Evolutionary conservation across 345 rosid genomes (phyloP).

Genomic region (Hibiscus tridactylites): DNA sequence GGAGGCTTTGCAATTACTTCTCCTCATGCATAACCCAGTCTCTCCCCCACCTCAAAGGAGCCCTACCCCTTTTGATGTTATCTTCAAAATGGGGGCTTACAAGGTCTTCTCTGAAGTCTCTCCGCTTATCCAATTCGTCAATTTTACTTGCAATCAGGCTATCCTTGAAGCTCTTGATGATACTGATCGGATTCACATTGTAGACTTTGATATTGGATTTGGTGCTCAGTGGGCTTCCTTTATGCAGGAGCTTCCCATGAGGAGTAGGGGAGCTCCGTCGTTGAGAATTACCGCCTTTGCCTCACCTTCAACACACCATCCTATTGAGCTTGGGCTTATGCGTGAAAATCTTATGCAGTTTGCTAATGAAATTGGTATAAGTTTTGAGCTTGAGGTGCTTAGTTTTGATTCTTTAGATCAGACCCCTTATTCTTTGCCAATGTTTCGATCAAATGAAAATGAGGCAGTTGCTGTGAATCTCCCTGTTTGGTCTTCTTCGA

Average conservation of each 20-base stretch:
- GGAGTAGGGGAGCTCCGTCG: slow-evolving; percentile 33
- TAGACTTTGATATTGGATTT: slow-evolving; percentile 51
- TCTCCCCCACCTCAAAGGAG: slow-evolving; percentile 20
- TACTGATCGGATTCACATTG: slow-evolving; percentile 38
- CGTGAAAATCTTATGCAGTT: slow-evolving; percentile 41
- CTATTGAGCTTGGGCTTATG: slow-evolving; percentile 39
- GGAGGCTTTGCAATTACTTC: slow-evolving; percentile 49
- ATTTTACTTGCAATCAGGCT: slow-evolving; percentile 53
- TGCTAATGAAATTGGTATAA: slow-evolving; percentile 38
- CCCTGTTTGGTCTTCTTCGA: slow-evolving; percentile 36
- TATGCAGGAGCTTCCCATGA: slow-evolving; percentile 48
- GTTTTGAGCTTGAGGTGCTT: slow-evolving; percentile 43
- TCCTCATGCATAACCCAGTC: slow-evolving; percentile 29
- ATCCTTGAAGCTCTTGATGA: slow-evolving; percentile 37
- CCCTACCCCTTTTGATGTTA: slow-evolving; percentile 34
- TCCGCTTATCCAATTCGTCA: slow-evolving; percentile 43
- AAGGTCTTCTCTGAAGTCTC: slow-evolving; percentile 46
- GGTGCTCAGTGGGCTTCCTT: slow-evolving; percentile 67
- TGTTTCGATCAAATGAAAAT: slow-evolving; percentile 27
- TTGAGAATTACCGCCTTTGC: slow-evolving; percentile 47
- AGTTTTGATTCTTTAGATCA: slow-evolving; percentile 38
- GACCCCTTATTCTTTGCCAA: slow-evolving; percentile 25
- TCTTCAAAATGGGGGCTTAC: slow-evolving; percentile 49
- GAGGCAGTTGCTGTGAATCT: slow-evolving; percentile 47
- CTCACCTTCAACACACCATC: slow-evolving; percentile 41